Conservation (phyloP, 1,139 yeast genomes). For the Yamadazyma epiphylla region DNA sequence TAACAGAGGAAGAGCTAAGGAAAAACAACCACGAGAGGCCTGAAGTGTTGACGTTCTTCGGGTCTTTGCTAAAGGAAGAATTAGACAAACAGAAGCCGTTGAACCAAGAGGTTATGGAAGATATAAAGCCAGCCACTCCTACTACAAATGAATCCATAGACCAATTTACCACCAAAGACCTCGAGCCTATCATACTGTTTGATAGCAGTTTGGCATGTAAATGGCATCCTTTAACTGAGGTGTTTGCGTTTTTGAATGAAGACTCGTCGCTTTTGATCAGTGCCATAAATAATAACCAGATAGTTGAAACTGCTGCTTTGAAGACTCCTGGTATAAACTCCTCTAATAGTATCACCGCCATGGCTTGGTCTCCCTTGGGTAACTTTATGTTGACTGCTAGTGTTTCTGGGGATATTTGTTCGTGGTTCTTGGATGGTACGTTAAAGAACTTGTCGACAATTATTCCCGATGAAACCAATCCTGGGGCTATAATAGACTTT, state of each 20-base stretch:
- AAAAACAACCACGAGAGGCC: constrained; percentile 10
- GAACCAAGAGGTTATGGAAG: constrained; percentile 4
- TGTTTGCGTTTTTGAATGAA: constrained; percentile 35
- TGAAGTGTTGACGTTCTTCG: constrained; percentile 24
- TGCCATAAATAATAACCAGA: constrained; percentile 26
- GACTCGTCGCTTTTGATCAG: constrained; percentile 33
- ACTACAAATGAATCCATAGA: constrained; percentile 4
- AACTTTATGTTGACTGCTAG: constrained; percentile 53
- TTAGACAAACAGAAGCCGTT: constrained; percentile 4
- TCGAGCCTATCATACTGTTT: constrained; percentile 20
- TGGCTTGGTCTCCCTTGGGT: constrained; percentile 67
- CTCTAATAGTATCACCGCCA: constrained; percentile 30
- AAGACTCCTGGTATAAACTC: constrained; percentile 24
- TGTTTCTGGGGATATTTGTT: constrained; percentile 59
- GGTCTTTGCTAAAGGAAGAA: constrained; percentile 27
- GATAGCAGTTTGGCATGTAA: constrained; percentile 28
- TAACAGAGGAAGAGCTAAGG: constrained; percentile 28
- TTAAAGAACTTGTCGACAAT: constrained; percentile 50
- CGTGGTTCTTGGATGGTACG: constrained; percentile 67
- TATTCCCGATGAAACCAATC: constrained; percentile 7
- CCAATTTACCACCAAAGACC: constrained; percentile 18
- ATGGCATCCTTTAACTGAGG: constrained; percentile 40
- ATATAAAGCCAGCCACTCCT: constrained; percentile 5
- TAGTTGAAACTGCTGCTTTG: constrained; percentile 33
- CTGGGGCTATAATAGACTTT: constrained; percentile 18